phyloP scores from a whole-genome alignment of 306 rosid species.

The Vigna trinervia region DNA sequence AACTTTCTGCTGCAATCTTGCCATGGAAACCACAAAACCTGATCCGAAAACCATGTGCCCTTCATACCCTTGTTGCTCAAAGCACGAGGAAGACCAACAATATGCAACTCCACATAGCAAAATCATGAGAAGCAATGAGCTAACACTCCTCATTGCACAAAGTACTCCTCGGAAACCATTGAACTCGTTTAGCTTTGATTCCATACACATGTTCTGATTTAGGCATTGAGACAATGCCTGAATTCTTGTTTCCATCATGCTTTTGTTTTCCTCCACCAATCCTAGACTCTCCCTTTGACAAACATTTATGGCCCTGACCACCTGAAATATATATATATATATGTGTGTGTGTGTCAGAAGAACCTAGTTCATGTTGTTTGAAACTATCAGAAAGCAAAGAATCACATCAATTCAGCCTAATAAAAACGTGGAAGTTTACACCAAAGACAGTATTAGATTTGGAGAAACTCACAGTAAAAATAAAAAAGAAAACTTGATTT shows the following conservation, averaged over 20 bases:
- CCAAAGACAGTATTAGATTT: neutral
- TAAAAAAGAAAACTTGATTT: neutral
- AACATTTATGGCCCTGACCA: slow-evolving; percentile 54
- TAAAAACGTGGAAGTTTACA: neutral
- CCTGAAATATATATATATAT: slow-evolving; percentile 35
- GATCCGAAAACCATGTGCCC: slow-evolving; percentile 52
- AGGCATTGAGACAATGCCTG: slow-evolving; percentile 53
- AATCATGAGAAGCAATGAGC: slow-evolving; percentile 66
- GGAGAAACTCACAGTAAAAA: no score
- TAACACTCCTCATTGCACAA: slow-evolving; percentile 65
- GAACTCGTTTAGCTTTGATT: slow-evolving; percentile 65
- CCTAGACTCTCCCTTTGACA: slow-evolving; percentile 61
- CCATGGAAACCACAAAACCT: slow-evolving; percentile 54
- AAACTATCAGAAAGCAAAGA: neutral
- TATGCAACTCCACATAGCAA: slow-evolving; percentile 61
- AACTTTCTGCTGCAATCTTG: slow-evolving; percentile 57
- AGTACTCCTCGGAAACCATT: slow-evolving; percentile 75
- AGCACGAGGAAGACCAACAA: slow-evolving; percentile 60
- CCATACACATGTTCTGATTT: slow-evolving; percentile 42
- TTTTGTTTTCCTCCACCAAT: slow-evolving; percentile 64
- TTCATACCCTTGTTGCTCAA: slow-evolving; percentile 45
- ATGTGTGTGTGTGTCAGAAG: neutral
- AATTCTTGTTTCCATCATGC: slow-evolving; percentile 63
- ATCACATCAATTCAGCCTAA: neutral
- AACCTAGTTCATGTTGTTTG: neutral